Percentiles rank a stretch among this genome's conserved stretches.
These are phyloP conservation scores for Populus hybrid DNA, from an alignment of 441 rosid species.

Conservation along the genomic window DNA sequence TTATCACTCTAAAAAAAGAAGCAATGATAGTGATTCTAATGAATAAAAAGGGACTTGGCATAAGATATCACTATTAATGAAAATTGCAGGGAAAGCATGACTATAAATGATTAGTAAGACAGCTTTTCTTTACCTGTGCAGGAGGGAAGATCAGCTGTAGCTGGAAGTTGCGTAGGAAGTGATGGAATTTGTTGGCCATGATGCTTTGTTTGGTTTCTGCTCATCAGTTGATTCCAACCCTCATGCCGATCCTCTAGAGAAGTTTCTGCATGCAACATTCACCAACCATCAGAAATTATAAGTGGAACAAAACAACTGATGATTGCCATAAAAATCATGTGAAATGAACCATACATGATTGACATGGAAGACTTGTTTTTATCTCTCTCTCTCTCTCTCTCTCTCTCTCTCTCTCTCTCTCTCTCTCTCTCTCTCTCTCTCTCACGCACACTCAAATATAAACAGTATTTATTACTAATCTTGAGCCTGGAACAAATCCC, in stretches of 20 bases:
- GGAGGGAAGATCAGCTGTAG: conserved; percentile 82
- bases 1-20: background rate
- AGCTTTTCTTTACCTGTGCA: conserved; percentile 53
- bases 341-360: conserved; percentile 2
- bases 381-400: no score
- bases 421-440: background rate
- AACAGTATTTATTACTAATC: background rate
- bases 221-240: conserved; percentile 43
- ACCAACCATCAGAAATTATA: conserved; percentile 14
- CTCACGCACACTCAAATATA: no score
- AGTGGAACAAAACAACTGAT: conserved; percentile 1
- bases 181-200: conserved; percentile 50
- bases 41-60: background rate
- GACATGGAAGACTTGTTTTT: background rate
- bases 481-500: background rate
- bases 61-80: background rate
- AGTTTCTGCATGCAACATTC: conserved; percentile 44
- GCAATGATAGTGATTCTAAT: background rate
- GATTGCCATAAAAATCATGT: conserved; percentile 13
- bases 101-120: background rate
- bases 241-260: conserved; percentile 55
- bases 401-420: no score
- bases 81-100: background rate
- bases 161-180: conserved; percentile 89
- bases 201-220: conserved; percentile 57